Conservation (phyloP, 768 basidiomycete genomes). For the Lentinula edodes region DNA sequence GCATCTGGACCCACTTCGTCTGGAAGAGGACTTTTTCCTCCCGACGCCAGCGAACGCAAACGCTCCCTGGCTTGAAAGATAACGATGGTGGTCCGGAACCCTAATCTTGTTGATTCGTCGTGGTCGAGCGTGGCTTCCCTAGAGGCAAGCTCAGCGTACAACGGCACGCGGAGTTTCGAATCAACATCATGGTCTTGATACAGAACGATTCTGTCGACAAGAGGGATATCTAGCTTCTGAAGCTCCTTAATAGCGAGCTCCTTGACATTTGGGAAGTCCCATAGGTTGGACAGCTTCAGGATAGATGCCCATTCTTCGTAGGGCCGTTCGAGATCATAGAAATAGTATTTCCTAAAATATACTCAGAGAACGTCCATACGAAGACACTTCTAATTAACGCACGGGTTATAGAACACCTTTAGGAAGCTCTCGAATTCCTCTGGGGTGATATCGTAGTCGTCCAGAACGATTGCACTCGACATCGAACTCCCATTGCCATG, state of each 20-base stretch:
- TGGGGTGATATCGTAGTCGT: conserved; percentile 28
- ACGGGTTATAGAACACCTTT: conserved; percentile 65
- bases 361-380: not conserved
- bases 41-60: conserved; percentile 26
- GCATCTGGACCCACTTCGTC: not conserved
- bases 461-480: conserved; percentile 30
- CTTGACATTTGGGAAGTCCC: conserved; percentile 36
- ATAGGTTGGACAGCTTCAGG: conserved; percentile 30
- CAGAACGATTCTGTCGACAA: conserved; percentile 29
- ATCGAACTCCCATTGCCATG: conserved; percentile 27
- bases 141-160: conserved; percentile 47
- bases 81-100: conserved; percentile 47
- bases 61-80: conserved; percentile 52
- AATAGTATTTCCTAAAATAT: conserved; percentile 26
- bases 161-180: conserved; percentile 38
- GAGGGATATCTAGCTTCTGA: conserved; percentile 17
- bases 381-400: conserved; percentile 10
- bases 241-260: conserved; percentile 32
- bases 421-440: conserved; percentile 51
- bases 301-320: conserved; percentile 36
- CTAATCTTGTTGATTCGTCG: conserved; percentile 52
- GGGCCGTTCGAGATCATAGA: conserved; percentile 18
- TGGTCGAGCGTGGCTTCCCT: conserved; percentile 45
- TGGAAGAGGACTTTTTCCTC: conserved; percentile 16
- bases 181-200: conserved; percentile 53